Evolutionary conservation across 345 rosid species (phyloP).

Genomic region (Arabidopsis arenosa): DNA sequence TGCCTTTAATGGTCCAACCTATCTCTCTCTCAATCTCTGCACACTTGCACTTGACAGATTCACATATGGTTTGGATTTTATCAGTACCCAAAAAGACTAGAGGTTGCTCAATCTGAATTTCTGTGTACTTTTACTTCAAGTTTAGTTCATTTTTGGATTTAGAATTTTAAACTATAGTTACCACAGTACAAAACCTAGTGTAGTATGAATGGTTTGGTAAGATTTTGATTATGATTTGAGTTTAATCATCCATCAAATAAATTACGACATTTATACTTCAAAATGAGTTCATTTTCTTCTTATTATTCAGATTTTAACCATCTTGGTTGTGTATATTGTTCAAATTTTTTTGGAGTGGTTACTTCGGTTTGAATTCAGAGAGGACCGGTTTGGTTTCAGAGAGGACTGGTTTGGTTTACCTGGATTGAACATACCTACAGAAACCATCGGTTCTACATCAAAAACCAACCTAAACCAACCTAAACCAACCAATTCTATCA

Average conservation of each 20-base stretch:
- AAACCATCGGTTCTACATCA: too few relatives aligned
- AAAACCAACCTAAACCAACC: constrained; percentile 3
- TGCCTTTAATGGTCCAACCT: constrained; percentile 30
- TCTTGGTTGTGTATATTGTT: too few relatives aligned
- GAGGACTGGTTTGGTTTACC: too few relatives aligned
- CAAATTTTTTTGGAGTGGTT: neutral
- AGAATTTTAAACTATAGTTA: too few relatives aligned
- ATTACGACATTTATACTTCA: neutral
- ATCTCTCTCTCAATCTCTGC: constrained; percentile 1
- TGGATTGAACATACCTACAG: too few relatives aligned
- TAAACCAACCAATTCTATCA: constrained; percentile 11
- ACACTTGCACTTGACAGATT: neutral
- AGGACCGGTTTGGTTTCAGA: too few relatives aligned
- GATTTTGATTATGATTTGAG: neutral
- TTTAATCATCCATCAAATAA: neutral
- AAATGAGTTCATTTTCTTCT: neutral
- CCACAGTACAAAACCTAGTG: neutral
- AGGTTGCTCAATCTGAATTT: neutral
- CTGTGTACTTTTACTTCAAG: neutral
- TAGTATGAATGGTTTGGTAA: neutral
- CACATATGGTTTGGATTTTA: neutral
- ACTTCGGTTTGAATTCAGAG: too few relatives aligned
- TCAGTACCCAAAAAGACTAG: neutral
- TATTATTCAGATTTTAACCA: too few relatives aligned
- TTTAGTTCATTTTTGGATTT: too few relatives aligned